Conservation (phyloP, 2,329 filamentous ascomycete species). For the Dactylellina sp. region DNA sequence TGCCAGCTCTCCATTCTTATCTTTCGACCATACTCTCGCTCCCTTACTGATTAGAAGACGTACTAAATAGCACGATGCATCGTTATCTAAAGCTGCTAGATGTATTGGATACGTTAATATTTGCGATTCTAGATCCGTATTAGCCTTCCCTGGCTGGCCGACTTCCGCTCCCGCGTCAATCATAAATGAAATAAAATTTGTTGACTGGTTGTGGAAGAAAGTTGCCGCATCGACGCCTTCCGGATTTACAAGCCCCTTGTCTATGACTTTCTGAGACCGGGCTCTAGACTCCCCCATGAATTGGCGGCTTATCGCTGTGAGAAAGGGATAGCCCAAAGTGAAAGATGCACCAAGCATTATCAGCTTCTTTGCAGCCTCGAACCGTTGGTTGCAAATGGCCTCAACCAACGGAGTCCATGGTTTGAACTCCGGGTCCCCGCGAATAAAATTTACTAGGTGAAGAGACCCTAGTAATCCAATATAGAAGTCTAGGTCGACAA, state of each 20-base stretch:
- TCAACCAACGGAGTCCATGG: conserved; percentile 38
- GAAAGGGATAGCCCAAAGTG: conserved; percentile 29
- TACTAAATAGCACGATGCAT: not conserved
- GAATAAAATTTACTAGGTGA: conserved; percentile 33
- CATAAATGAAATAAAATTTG: conserved; percentile 12
- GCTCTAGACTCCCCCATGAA: conserved; percentile 12
- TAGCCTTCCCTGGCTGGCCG: conserved; percentile 1
- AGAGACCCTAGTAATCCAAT: conserved; percentile 30
- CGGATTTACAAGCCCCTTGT: not conserved
- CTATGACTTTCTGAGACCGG: conserved; percentile 6
- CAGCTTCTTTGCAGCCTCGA: conserved; percentile 20
- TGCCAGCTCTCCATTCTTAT: conserved; percentile 24
- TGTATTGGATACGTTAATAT: conserved; percentile 29
- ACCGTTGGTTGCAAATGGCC: conserved; percentile 34
- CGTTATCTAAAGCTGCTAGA: conserved; percentile 25
- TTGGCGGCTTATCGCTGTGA: conserved; percentile 28
- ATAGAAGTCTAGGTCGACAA: conserved; percentile 13
- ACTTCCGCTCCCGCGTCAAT: conserved; percentile 7
- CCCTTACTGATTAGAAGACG: not conserved
- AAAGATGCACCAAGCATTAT: conserved; percentile 37
- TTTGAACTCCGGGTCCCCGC: conserved; percentile 26
- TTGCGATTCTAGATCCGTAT: conserved; percentile 20
- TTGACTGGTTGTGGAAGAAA: conserved; percentile 24
- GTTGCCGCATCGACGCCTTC: not conserved
- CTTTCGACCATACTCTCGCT: conserved; percentile 20